Evolutionary conservation across 1,284 basidiomycete species (phyloP), one percentile per base, ranked within the genome.

Genomic region (Irpex sp.): DNA sequence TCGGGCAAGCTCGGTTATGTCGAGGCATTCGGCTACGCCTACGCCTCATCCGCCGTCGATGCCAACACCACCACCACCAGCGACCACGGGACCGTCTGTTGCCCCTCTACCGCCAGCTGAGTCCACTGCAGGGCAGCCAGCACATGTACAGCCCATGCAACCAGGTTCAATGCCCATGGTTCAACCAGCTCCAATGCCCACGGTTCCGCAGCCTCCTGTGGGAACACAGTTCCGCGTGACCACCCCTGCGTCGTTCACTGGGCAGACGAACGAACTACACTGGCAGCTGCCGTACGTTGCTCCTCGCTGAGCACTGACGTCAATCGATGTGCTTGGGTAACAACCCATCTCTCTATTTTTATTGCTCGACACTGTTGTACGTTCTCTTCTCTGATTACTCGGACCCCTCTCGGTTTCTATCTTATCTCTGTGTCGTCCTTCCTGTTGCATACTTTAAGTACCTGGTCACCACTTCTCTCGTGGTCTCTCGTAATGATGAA

Each of bases 251-350:
- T 54, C 52, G 28, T 54, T 18, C 18, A 14, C 35, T 23, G 52
- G 28, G 14, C 52, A 23, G 28, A 33, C 28, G 28, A 28, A 23
- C 21, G 52, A 54, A 5, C 39, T 61, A 10, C 28, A 36, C n/a
- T 61, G 56, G 60, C 60, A 61, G 56, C 28, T 37, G 21, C 56
- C 48, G 48, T 51, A 23, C 48, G 18, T 16, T 23, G n/a, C 48
- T 51, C 48, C 48, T 51, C 21, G 48, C 10, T 51, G 48, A 23
- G 9, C 16, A n/a, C 18, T n/a, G 6, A 21, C 18, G 14, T 49
- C 9, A 28, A 28, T 42, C 39, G 16, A n/a, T 12, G 39, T 42
- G 16, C n/a, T n/a, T 16, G 39, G 39, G 14, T 45, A 4, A n/a
- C 6, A 14, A 16, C 2, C 12, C 14, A 12, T 45, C 4, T 45